Evolutionary conservation across 2,329 filamentous ascomycete genomes (phyloP), one percentile per base, ranked within the genome.

Genomic region (Onygenales sp.): DNA sequence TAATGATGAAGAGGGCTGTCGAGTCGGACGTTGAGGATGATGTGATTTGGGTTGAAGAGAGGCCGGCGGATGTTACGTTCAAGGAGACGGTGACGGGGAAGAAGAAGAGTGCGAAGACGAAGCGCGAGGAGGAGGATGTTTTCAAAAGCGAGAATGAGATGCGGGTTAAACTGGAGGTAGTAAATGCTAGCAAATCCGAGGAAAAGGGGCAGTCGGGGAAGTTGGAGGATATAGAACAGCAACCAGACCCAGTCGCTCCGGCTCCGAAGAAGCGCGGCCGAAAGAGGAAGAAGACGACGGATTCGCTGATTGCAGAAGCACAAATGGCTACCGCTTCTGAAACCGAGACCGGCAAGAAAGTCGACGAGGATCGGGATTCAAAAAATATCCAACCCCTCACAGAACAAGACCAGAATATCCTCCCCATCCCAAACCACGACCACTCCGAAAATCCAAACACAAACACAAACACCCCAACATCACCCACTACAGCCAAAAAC

Each of bases 231-330:
- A 6, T 10, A 37, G n/a, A 21, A 13, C n/a, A 42, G 17, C 33
- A 39, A 21, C 5, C 31, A 2, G 21, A 37, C 13, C 40, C 37
- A 49, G 34, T 31, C 50, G 31, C 32, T 14, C 36, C 8, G 14
- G 27, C 9, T 3, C 65, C 69, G 14, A 74, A 72, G 61, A 76
- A 72, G 60, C 71, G 71, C 49, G 68, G 70, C 14, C 67, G 70
- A 52, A 74, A 74, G 52, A 67, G 68, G 34, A 73, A 71, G 61
- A 65, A 65, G 55, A 62, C 63, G 3, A 21, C 55, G 1, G 67
- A 69, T n/a, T 52, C 21, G 3, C 43, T 49, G 17, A 33, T 52
- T 42, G 33, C 51, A 27, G 54, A 56, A 42, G n/a, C 45, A 1
- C 36, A 27, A 44, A 8, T 39, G 5, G 8, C 21, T 2, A 9